Evolutionary conservation across 2,329 filamentous ascomycete genomes (phyloP).

Genomic region (Alternaria consortialis): DNA sequence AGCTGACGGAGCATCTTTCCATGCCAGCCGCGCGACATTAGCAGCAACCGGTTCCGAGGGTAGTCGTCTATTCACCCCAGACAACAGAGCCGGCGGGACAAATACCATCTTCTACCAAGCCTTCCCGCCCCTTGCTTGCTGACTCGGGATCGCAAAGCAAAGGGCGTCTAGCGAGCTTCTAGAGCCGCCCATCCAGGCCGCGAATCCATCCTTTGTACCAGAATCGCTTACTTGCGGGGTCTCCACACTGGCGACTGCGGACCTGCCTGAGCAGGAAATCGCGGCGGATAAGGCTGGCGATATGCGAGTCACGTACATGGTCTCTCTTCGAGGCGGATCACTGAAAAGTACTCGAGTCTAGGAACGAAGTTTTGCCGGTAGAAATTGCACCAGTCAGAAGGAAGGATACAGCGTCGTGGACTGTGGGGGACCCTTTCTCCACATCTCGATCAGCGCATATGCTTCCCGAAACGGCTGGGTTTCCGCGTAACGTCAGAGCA

Average conservation of each 20-base stretch:
- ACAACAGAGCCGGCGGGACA: slow-evolving; percentile 6
- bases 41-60: background rate
- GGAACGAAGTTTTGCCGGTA: slow-evolving; percentile 11
- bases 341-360: slow-evolving; percentile 3
- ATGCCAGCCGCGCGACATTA: slow-evolving; percentile 16
- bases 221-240: slow-evolving; percentile 15
- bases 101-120: slow-evolving; percentile 12
- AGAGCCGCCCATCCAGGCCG: slow-evolving; percentile 18
- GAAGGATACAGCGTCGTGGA: slow-evolving; percentile 9
- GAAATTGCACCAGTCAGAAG: slow-evolving; percentile 17
- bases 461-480: background rate
- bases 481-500: slow-evolving; percentile 3
- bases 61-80: slow-evolving; percentile 4
- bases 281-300: slow-evolving; percentile 16
- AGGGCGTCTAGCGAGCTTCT: slow-evolving; percentile 35
- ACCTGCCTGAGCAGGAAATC: slow-evolving; percentile 18
- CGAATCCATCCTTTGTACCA: slow-evolving; percentile 16
- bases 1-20: slow-evolving; percentile 20
- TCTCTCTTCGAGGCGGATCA: background rate
- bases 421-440: slow-evolving; percentile 10
- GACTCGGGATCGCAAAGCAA: slow-evolving; percentile 29
- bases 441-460: slow-evolving; percentile 10
- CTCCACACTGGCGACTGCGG: slow-evolving; percentile 13
- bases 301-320: slow-evolving; percentile 11
- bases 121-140: slow-evolving; percentile 25